Conservation (phyloP, 1,284 basidiomycete genomes). For the Malassezia brasiliensis region DNA sequence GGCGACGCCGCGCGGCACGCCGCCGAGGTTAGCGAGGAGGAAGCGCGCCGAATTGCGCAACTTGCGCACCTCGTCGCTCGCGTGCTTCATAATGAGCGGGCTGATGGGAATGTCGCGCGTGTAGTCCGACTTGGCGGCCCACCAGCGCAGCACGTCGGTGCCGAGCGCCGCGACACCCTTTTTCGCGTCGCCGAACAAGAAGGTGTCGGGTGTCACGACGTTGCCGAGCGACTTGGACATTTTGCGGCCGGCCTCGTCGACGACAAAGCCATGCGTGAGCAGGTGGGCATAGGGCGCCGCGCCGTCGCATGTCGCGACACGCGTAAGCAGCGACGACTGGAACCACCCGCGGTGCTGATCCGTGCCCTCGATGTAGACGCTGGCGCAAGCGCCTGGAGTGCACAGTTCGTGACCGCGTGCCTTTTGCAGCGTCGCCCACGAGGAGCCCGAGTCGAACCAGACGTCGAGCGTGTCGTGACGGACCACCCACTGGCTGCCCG, state of each 20-base stretch:
- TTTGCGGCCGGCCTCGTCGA: conserved; percentile 82
- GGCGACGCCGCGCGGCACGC: not conserved
- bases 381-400: conserved; percentile 54
- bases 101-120: conserved; percentile 80
- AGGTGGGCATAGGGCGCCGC: conserved; percentile 64
- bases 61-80: conserved; percentile 69
- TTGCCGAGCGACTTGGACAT: conserved; percentile 99
- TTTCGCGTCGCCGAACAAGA: conserved; percentile 62
- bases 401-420: conserved; percentile 20
- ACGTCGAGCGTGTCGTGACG: conserved; percentile 84
- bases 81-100: conserved; percentile 65
- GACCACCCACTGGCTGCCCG: conserved; percentile 22
- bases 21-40: conserved; percentile 62
- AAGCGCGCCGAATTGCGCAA: conserved; percentile 84
- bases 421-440: conserved; percentile 64
- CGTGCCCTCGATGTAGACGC: conserved; percentile 87
- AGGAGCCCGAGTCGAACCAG: conserved; percentile 96
- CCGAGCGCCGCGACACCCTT: conserved; percentile 69
- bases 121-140: conserved; percentile 86
- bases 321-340: conserved; percentile 84
- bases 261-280: conserved; percentile 93
- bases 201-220: conserved; percentile 69
- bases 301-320: conserved; percentile 54
- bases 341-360: conserved; percentile 99
- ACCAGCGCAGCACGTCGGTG: conserved; percentile 74